Base-by-base conservation (phyloP, 306 rosid genomes). In the Quercus gilva region DNA sequence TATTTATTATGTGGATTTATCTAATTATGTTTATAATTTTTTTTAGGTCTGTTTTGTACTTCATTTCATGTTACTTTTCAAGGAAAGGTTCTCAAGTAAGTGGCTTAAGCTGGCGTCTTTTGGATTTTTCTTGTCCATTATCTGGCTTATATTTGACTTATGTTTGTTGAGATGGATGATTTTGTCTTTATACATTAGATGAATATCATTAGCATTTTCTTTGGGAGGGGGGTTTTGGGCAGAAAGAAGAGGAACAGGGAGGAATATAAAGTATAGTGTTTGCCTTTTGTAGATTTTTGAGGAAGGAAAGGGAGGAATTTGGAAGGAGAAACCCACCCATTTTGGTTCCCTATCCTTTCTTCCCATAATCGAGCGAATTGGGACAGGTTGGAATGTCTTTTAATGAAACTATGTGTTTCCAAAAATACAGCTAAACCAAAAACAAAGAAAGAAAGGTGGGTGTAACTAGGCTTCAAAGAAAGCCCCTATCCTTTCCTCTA, bases 71-170 rank as follows among this genome's bases (percentile, higher is more conserved):
- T 85, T 94, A 90, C 89, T 94, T 94, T 79, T 89, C 90, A 73
- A 86, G 86, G 87, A 92, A 87, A 78, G 88, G 78, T 77, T 92
- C 90, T 69, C 97, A 89, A 82, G 98, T 94, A 92, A 94, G 97
- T 84, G 81, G 63, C 61, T 33, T 25, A 31, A 18, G 29, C 60
- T 67, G 15, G 63, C 25, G 63, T 75, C 31, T 0, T 76, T 19
- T 20, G 57, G 74, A 15, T 29, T 67, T 83, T 77, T 56, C 13
- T 11, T 55, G 43, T 49, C 49, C 41, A 65, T 70, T 71, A 51
- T 65, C 5, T 5, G 17, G 53, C 17, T 69, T 70, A 2, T 1
- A 10, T 67, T 4, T 3, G 18, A 33, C 4, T 49, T 33, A 2
- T 18, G 23, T 35, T 31, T 67, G 3, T 64, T 28, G 70, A 29